Evolutionary conservation across 768 basidiomycete species (phyloP), one percentile per base, ranked within the genome.

Genomic region (Suillus alpinus): DNA sequence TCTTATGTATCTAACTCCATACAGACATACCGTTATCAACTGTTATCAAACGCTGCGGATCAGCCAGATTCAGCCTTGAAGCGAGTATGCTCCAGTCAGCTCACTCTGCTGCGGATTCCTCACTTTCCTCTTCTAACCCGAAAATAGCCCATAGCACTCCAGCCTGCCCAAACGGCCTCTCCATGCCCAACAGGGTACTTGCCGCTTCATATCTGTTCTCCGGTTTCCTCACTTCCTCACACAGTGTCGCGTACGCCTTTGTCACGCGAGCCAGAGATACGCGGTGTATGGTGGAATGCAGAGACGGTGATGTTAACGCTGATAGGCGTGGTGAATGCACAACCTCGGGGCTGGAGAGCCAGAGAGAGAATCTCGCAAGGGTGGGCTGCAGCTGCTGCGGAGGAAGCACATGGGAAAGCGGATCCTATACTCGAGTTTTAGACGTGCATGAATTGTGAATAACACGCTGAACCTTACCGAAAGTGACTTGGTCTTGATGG

Each of bases 161-260:
- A 32, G 86, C 81, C 69, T 90, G 88, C 56, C 92, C 92, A 76
- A 93, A 94, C 20, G 92, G 92, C 72, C 92, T 74, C 75, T 91
- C 88, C 63, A 88, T 86, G 14, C 94, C 90, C 41, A 96, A 74
- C 60, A 96, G 71, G 23, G 94, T 95, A 61, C 86, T 82, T 16
- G 87, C 91, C n/a, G 95, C 95, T 75, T 98, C 95, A 68, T 98
- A 99, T 71, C 80, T 82, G 64, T 93, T 93, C 72, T 84, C 83
- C 44, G 86, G 82, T 58, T 83, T 85, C 68, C 84, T 82, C 16
- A 98, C 90, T 59, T 87, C 85, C 50, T 87, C 88, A 71, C 90
- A 95, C 3, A 98, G 76, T 63, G 78, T 69, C 9, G 77, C 81
- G 74, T 98, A 99, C 3, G 87, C 85, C 34, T 72, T 73, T 2